Conservation (phyloP, 257 asterid species). For the Lycium ferocissimum region DNA sequence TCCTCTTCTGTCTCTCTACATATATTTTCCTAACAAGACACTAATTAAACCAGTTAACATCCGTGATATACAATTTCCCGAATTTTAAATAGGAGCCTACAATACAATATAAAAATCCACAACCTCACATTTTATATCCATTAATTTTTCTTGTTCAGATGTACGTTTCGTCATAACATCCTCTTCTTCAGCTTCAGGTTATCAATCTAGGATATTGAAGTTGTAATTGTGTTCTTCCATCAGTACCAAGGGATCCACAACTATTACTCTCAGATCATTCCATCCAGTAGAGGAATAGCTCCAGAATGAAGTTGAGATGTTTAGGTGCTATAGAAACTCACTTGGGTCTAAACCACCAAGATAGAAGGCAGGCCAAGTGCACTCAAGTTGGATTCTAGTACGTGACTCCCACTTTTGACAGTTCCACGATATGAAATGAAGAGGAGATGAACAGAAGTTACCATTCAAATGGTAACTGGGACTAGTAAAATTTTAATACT, state of each 20-base stretch:
- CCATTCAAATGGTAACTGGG: background rate
- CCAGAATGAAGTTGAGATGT: background rate
- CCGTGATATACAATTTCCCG: background rate
- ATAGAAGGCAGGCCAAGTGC: conserved; percentile 9
- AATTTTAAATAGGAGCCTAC: conserved; percentile 8
- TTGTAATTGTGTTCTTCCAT: conserved; percentile 16
- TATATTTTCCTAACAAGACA: conserved; percentile 3
- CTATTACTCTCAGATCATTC: background rate
- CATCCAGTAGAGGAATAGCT: conserved; percentile 3
- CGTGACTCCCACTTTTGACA: background rate
- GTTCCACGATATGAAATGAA: background rate
- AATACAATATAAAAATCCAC: background rate
- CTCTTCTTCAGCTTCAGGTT: background rate
- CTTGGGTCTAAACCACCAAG: background rate
- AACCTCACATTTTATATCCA: background rate
- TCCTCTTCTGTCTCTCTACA: conserved; percentile 16
- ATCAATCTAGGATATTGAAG: conserved; percentile 3
- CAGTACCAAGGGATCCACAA: background rate
- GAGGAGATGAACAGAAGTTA: background rate
- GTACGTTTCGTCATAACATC: background rate
- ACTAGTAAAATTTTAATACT: background rate
- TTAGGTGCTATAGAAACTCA: background rate
- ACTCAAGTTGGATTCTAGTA: background rate
- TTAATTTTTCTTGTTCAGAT: conserved; percentile 4
- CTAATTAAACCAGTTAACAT: background rate